Conservation (phyloP, 768 basidiomycete genomes). For the Pholiota microspora region DNA sequence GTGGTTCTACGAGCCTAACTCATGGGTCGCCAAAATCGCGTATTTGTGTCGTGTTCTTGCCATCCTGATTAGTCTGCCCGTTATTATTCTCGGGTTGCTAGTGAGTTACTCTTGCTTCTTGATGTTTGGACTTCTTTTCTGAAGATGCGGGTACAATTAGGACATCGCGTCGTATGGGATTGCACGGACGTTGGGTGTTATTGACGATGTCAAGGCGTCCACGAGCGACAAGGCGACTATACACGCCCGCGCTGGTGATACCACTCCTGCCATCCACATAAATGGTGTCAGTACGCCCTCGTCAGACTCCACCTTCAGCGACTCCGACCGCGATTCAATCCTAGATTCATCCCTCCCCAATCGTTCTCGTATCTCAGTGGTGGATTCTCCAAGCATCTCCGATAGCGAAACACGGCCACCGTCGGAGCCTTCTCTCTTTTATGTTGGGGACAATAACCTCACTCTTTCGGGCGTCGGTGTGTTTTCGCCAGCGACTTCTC, state of each 20-base stretch:
- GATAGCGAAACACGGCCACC: conserved; percentile 1
- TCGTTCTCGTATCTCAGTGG: conserved; percentile 12
- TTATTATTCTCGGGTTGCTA: conserved; percentile 51
- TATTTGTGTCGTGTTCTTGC: conserved; percentile 66
- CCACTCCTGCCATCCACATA: conserved; percentile 32
- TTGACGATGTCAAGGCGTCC: conserved; percentile 72
- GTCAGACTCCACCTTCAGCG: conserved; percentile 23
- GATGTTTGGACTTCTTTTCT: conserved; percentile 8
- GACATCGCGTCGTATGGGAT: conserved; percentile 82
- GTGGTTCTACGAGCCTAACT: conserved; percentile 60
- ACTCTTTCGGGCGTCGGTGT: conserved; percentile 68
- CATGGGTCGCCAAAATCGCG: conserved; percentile 67
- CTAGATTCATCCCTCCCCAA: background rate
- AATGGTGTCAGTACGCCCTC: conserved; percentile 23
- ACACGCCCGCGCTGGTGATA: conserved; percentile 19
- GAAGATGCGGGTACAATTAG: conserved; percentile 34
- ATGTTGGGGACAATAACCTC: conserved; percentile 47
- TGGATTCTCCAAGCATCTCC: conserved; percentile 4
- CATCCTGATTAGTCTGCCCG: conserved; percentile 57
- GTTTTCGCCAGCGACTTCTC: conserved; percentile 69
- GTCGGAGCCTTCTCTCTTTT: conserved; percentile 44
- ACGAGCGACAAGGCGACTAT: conserved; percentile 57
- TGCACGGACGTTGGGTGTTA: conserved; percentile 76
- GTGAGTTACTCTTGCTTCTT: conserved; percentile 38
- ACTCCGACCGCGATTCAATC: conserved; percentile 24